Evolutionary conservation across 352 stramenopile genomes (phyloP), one percentile per base, ranked within the genome.

Genomic region (Saprolegnia parasitica): DNA sequence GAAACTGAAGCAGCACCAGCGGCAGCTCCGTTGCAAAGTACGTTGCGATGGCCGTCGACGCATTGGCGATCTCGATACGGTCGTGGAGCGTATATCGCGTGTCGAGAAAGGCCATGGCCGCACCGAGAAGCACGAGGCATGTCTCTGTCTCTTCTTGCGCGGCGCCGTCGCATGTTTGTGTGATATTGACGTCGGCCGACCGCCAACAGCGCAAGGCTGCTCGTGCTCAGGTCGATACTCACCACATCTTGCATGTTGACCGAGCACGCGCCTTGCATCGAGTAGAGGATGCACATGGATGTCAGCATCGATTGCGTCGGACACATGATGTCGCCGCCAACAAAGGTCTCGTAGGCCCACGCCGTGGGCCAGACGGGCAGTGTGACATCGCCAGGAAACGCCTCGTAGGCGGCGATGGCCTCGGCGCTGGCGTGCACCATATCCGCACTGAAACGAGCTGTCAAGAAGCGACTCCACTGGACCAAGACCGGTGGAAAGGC

Each of bases 301-400:
- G n/a, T 6, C 4, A 21, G 20, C 13, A 8, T 58, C 21, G 24
- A 5, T 52, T 65, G 57, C 20, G 24, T 32, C 13, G 16, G n/a
- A 49, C 57, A 65, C 8, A 52, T 6, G 24, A 65, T 6, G 57
- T 65, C 24, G 8, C 57, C 57, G n/a, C 57, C 57, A 56, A 65
- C 23, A 49, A 9, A 56, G n/a, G n/a, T n/a, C n/a, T n/a, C n/a
- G n/a, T n/a, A n/a, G n/a, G n/a, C 5, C n/a, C n/a, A 8, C 18
- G 57, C 24, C 11, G 11, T 21, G 57, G 9, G 5, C 23, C 58
- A 5, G 29, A 6, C n/a, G 24, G 16, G 8, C 0, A 49, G 16
- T n/a, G n/a, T n/a, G 15, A 0, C 47, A 55, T 5, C 47, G n/a
- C n/a, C n/a, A n/a, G n/a, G n/a, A 52, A 21, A 18, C 18, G 18